Base-by-base conservation (phyloP, 2,329 filamentous ascomycete species). In the Diaporthe batatas region DNA sequence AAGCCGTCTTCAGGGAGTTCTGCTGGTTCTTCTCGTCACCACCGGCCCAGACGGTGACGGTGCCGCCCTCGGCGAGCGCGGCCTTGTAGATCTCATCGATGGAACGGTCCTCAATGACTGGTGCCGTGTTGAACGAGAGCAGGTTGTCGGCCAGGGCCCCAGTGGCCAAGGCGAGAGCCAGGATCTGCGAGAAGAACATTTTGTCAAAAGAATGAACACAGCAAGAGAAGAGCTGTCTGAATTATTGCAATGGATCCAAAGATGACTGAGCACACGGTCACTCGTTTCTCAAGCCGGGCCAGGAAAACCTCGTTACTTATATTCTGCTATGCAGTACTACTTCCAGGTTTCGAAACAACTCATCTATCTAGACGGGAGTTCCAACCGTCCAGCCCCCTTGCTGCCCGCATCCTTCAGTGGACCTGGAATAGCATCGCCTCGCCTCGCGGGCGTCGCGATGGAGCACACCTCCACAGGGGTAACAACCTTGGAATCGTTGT, bases 71-170 rank as follows among this genome's bases (percentile, higher is more conserved):
- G 1, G 81, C 80, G 29, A 87, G 76, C 0, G 87, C 87, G 7
- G 86, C 86, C 47, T 84, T 68, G 77, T 89, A 82, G 18, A 89
- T 86, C 57, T 87, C 80, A 23, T 88, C 85, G 1, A 89, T 75
- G 1, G 82, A 83, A 29, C 86, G 53, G 58, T 71, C 70, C 73
- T 75, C 58, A 25, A 73, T 74, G 73, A 79, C 18, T 74, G 75
- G 59, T 21, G 39, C 68, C 3, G 39, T 16, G 32, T 64, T 51
- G 47, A 67, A 67, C 32, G 47, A 34, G 47, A 67, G 62, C 11
- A 67, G 62, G n/a, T 11, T 67, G 62, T 67, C 62, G 14, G 62
- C 62, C 62, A 67, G n/a, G 62, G 47, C 62, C 39, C 62, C 62
- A 25, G 44, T 67, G 2, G 62, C 62, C 62, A 67, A 10, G 62